Conservation (phyloP, 2,329 filamentous ascomycete genomes). For the Exserohilum turcica region DNA sequence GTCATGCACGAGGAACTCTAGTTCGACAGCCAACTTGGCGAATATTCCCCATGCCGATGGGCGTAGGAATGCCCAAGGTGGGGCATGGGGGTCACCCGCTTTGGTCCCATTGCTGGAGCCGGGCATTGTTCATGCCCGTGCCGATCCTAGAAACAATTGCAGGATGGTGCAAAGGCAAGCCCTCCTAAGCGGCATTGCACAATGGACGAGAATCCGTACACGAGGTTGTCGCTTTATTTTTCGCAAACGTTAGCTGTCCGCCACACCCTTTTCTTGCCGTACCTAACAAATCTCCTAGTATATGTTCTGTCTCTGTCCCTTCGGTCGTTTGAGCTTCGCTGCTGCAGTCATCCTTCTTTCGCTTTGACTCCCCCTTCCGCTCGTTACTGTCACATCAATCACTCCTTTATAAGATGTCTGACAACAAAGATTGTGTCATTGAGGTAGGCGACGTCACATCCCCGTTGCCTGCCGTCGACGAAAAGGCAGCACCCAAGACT, state of each 20-base stretch:
- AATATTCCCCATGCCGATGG: constrained; percentile 1
- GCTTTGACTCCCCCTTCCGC: constrained; percentile 21
- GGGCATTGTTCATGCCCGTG: constrained; percentile 11
- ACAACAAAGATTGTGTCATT: constrained; percentile 24
- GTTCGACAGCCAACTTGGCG: constrained; percentile 8
- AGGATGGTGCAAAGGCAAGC: constrained; percentile 5
- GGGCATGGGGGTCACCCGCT: constrained; percentile 13
- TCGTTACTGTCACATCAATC: constrained; percentile 11
- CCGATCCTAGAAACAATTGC: constrained; percentile 10
- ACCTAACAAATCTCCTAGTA: constrained; percentile 4
- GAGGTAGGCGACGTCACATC: constrained; percentile 31
- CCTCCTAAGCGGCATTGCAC: constrained; percentile 5
- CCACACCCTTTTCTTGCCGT: constrained; percentile 3
- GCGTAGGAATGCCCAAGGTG: not conserved
- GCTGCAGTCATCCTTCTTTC: constrained; percentile 34
- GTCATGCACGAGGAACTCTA: not conserved
- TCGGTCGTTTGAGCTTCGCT: constrained; percentile 3
- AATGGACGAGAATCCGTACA: constrained; percentile 9
- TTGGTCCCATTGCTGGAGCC: constrained; percentile 1
- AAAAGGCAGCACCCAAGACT: constrained; percentile 10
- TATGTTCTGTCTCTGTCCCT: constrained; percentile 11
- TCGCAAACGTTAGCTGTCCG: constrained; percentile 1
- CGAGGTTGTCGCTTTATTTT: constrained; percentile 5
- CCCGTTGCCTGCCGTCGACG: constrained; percentile 10
- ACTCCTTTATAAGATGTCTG: constrained; percentile 32